These are phyloP conservation scores for Apiospora rasikravindrae DNA, from an alignment of 2,329 filamentous ascomycete genomes.

Conservation along the genomic window DNA sequence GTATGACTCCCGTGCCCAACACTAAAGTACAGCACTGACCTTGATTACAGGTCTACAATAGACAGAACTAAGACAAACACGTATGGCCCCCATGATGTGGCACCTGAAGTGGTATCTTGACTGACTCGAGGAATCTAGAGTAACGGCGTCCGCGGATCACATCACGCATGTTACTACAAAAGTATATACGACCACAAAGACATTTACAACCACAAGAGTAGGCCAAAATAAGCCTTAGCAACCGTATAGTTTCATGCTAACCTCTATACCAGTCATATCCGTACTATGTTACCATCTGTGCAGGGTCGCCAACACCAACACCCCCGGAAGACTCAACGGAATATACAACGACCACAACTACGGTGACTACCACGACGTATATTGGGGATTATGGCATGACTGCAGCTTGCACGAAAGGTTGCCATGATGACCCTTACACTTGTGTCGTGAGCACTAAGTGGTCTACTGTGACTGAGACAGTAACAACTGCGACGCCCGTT, in stretches of 20 bases:
- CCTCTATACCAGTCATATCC: constrained; percentile 21
- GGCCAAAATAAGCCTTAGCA: background rate
- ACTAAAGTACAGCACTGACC: background rate
- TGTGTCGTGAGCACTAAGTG: constrained; percentile 17
- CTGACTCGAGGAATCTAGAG: background rate
- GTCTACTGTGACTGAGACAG: constrained; percentile 19
- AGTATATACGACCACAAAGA: background rate
- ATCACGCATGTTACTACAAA: background rate
- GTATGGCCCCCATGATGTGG: background rate
- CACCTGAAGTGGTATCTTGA: background rate
- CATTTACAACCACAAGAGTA: background rate
- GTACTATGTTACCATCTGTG: constrained; percentile 17
- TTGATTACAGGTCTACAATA: constrained; percentile 15
- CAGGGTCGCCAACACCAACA: background rate
- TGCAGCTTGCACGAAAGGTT: constrained; percentile 18
- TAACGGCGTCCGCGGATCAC: background rate
- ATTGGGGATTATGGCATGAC: background rate
- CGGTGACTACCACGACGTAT: background rate
- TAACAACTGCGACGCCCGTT: constrained; percentile 16
- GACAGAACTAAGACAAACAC: background rate
- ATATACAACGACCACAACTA: background rate
- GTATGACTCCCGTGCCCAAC: background rate
- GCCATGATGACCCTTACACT: background rate
- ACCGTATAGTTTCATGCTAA: background rate
- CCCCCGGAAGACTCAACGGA: constrained; percentile 14